Conservation (phyloP, 176 grass and related monocot species). For the Hordeum marinum region DNA sequence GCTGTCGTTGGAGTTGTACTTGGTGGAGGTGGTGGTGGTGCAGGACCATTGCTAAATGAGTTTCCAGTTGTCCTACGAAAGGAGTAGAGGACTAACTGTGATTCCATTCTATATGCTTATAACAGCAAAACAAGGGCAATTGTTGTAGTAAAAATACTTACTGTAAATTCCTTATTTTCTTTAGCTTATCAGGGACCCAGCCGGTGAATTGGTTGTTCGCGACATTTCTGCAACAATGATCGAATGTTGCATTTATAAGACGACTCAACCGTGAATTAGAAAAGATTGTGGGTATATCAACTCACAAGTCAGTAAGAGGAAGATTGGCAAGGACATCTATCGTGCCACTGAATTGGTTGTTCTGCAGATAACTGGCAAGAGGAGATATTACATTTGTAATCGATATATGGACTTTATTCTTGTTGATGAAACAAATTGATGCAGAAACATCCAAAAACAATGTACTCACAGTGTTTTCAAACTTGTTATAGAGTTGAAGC, state of each 20-base stretch:
- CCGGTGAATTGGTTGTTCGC: constrained; percentile 86
- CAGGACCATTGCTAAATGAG: constrained; percentile 54
- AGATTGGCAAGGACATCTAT: constrained; percentile 77
- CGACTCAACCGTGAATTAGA: not conserved
- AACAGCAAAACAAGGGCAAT: not conserved
- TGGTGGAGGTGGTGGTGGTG: constrained; percentile 79
- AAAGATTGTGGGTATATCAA: not conserved
- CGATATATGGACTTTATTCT: not conserved
- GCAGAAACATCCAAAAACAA: not conserved
- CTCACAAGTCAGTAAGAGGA: constrained; percentile 84
- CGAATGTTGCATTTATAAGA: constrained; percentile 21
- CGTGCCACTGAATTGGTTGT: constrained; percentile 79
- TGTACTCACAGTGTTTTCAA: constrained; percentile 73
- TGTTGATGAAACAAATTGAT: not conserved
- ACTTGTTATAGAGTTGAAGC: constrained; percentile 56
- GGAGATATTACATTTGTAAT: constrained; percentile 3
- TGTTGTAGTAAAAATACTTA: constrained; percentile 38
- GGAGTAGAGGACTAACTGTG: not conserved
- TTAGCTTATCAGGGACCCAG: constrained; percentile 82
- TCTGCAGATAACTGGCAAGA: constrained; percentile 76
- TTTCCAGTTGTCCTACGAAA: constrained; percentile 66
- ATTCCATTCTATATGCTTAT: constrained; percentile 13
- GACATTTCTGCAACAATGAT: constrained; percentile 61
- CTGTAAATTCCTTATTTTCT: constrained; percentile 66
- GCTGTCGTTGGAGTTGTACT: constrained; percentile 37